These are phyloP conservation scores for Leonotis leonurus DNA, from an alignment of 257 asterid genomes.

Conservation along the genomic window DNA sequence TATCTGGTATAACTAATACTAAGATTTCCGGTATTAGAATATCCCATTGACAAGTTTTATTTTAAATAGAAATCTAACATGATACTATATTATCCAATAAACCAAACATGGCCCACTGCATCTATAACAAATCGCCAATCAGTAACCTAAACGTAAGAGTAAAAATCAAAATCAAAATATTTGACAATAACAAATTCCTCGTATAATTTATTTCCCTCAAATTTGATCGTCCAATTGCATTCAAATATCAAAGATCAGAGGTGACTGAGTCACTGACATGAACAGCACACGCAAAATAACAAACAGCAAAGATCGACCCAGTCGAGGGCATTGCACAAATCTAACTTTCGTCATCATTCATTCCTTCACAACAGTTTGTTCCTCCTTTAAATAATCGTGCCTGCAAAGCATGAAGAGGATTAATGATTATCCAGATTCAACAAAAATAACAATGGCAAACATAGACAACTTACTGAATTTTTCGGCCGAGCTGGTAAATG, in stretches of 20 bases:
- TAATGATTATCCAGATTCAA: background rate
- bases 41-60: too few species aligned
- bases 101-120: too few species aligned
- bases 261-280: background rate
- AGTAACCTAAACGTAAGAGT: too few species aligned
- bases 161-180: background rate
- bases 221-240: background rate
- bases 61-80: too few species aligned
- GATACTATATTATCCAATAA: too few species aligned
- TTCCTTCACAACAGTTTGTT: constrained; percentile 56
- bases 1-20: too few species aligned
- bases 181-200: background rate
- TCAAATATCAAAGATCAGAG: constrained; percentile 5
- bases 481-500: constrained; percentile 71
- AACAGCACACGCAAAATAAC: background rate
- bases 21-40: too few species aligned
- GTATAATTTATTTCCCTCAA: constrained; percentile 7
- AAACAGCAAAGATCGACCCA: background rate
- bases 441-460: background rate
- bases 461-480: constrained; percentile 42
- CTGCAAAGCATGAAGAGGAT: constrained; percentile 29
- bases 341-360: constrained; percentile 43
- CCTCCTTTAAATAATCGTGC: constrained; percentile 56
- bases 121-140: too few species aligned
- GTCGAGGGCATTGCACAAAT: background rate